phyloP scores from a whole-genome alignment of 2,329 filamentous ascomycete genomes.

The Samsoniella hepiali region DNA sequence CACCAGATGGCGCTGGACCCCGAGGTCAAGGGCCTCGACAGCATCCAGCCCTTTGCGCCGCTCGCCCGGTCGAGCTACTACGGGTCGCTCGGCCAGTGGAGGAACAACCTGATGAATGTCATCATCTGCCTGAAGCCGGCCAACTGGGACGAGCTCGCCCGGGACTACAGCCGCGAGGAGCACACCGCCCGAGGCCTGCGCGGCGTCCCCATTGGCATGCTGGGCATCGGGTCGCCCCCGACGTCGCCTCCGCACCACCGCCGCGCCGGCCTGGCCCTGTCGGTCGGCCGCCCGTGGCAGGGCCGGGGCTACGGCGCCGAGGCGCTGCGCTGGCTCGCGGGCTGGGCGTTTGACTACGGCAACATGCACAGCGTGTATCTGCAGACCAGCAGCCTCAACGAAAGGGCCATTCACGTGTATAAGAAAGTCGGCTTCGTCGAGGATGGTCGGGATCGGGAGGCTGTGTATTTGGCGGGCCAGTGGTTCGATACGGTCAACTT shows the following conservation, averaged over 20 bases:
- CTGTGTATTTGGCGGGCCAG: slow-evolving; percentile 34
- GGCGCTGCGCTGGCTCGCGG: slow-evolving; percentile 41
- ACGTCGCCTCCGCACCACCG: slow-evolving; percentile 5
- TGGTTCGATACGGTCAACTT: slow-evolving; percentile 32
- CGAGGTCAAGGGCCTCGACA: slow-evolving; percentile 17
- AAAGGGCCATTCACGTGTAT: slow-evolving; percentile 36
- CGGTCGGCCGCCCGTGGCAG: slow-evolving; percentile 33
- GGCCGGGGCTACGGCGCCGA: slow-evolving; percentile 42
- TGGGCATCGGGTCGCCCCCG: not conserved
- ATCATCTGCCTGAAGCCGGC: slow-evolving; percentile 18
- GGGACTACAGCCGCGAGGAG: not conserved
- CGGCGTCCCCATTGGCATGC: slow-evolving; percentile 8
- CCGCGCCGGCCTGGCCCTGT: slow-evolving; percentile 31
- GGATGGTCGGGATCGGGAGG: slow-evolving; percentile 36
- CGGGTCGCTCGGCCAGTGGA: not conserved
- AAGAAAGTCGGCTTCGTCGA: slow-evolving; percentile 39
- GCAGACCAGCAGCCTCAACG: slow-evolving; percentile 39
- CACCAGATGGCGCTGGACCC: slow-evolving; percentile 12
- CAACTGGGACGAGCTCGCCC: slow-evolving; percentile 8
- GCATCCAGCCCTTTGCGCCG: slow-evolving; percentile 2
- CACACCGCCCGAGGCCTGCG: not conserved
- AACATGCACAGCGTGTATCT: slow-evolving; percentile 39
- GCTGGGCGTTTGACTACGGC: slow-evolving; percentile 40
- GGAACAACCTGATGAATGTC: slow-evolving; percentile 3
- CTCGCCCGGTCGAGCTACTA: not conserved